A percentile compares a stretch with the other conserved stretches of the same genome.
Evolutionary conservation across 139 green algal genomes (phyloP).

Genomic region (Asterochloris sp.): DNA sequence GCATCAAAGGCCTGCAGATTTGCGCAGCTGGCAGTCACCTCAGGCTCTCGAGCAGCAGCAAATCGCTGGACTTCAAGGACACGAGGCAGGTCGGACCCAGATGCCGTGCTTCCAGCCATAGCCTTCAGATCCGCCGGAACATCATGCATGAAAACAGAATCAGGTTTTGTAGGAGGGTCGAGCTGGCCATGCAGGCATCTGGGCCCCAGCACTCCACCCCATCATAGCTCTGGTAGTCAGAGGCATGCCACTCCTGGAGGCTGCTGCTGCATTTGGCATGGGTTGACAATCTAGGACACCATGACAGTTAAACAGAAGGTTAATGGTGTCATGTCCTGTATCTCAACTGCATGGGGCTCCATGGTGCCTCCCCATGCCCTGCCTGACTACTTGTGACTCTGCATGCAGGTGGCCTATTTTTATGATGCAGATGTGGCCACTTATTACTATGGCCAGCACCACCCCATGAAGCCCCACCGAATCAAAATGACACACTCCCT

Average conservation of each 20-base stretch:
- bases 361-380: no score
- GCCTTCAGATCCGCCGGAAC: background rate
- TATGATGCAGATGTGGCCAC: conserved; percentile 93
- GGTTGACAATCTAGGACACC: no score
- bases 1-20: no score
- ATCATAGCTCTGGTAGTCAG: background rate
- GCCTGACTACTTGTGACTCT: background rate
- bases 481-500: conserved; percentile 92
- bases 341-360: no score
- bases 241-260: no score
- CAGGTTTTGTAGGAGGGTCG: background rate
- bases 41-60: background rate
- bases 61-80: conserved; percentile 4
- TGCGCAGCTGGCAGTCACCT: background rate
- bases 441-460: conserved; percentile 91
- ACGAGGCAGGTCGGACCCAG: background rate
- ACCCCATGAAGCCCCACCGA: conserved; percentile 94
- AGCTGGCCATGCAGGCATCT: background rate
- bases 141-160: background rate
- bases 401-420: conserved; percentile 82
- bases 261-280: no score
- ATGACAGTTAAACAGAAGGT: no score
- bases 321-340: no score
- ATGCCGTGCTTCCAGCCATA: background rate
- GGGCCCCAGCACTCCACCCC: background rate